phyloP scores from a whole-genome alignment of 2,329 filamentous ascomycete species.

The Ophiosphaerella korrae region DNA sequence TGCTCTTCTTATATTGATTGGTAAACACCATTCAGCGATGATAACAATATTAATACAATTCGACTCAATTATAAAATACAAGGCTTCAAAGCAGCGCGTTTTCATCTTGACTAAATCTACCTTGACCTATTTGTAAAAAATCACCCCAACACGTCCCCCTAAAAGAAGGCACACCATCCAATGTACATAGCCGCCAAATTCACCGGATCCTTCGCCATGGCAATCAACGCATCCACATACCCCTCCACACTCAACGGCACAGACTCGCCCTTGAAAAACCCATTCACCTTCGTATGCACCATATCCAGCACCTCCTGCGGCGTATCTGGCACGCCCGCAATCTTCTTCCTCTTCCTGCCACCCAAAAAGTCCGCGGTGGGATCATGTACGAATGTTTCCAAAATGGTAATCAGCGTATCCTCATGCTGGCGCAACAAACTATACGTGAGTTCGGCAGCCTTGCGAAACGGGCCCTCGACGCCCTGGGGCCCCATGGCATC shows the following conservation, averaged over 20 bases:
- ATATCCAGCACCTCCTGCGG: slow-evolving; percentile 84
- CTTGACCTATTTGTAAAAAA: background rate
- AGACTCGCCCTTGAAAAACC: slow-evolving; percentile 81
- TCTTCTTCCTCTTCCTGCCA: slow-evolving; percentile 65
- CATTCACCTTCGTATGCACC: slow-evolving; percentile 84
- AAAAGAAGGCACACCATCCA: slow-evolving; percentile 81
- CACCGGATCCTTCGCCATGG: slow-evolving; percentile 77
- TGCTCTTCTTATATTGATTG: no score
- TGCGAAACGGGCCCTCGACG: slow-evolving; percentile 88
- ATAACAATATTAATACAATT: no score
- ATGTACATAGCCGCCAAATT: slow-evolving; percentile 96
- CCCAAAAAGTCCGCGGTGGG: slow-evolving; percentile 90
- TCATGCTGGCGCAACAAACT: slow-evolving; percentile 85
- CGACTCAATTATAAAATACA: no score
- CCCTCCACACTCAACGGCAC: slow-evolving; percentile 95
- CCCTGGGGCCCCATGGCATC: slow-evolving; percentile 96
- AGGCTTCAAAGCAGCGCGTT: no score
- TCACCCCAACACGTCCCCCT: slow-evolving; percentile 2
- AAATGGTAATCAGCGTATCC: slow-evolving; percentile 94
- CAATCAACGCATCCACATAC: slow-evolving; percentile 94
- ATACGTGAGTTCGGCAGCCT: slow-evolving; percentile 87
- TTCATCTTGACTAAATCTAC: no score
- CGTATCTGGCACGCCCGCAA: slow-evolving; percentile 65
- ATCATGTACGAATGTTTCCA: slow-evolving; percentile 97
- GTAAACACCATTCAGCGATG: no score